Base-by-base conservation (phyloP, 2,329 filamentous ascomycete genomes). In the Rhynchosporium secalis region DNA sequence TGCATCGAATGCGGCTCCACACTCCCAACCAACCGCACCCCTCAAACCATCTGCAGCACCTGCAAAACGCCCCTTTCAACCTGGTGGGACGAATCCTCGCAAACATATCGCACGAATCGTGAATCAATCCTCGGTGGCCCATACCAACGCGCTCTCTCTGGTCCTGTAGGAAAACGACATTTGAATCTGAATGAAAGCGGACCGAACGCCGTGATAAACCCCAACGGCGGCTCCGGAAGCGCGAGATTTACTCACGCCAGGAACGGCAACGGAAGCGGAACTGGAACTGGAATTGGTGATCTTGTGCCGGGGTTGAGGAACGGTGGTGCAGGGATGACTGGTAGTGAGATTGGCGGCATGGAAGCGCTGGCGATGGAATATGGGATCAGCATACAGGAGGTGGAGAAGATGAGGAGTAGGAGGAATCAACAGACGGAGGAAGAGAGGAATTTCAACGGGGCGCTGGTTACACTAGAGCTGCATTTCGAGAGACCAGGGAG, bases 371-470 rank as follows among this genome's bases (percentile, higher is more conserved):
- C 13, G 20, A 13, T 10, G 8, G 52, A 3, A n/a, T 66, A 12
- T 40, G 57, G 41, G 55, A 48, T 20, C 33, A 36, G 13, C 57
- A 61, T 28, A 59, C 61, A n/a, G 47, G 47, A 49, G 28, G 7
- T 49, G 8, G 56, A 58, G 29, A 67, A 57, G 61, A 69, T 70
- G 65, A 60, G 60, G 8, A 31, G 57, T 33, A 57, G 72, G 47
- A 64, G 41, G 49, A 74, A 74, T 58, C 63, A 28, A 10, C 68
- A 85, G 72, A 82, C 82, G 43, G 85, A 87, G 70, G 86, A 88
- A 74, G 86, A 88, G 76, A 79, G 85, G 63, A 82, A 79, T 72
- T 87, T 88, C 73, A 79, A 81, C 2, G 82, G 82, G 1, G 83
- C 82, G 15, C 78, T 88, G 71, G 81, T 86, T 70, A 83, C 82